Evolutionary conservation across 768 basidiomycete genomes (phyloP), one percentile per base, ranked within the genome.

Genomic region (Hirschioporus abietinus): DNA sequence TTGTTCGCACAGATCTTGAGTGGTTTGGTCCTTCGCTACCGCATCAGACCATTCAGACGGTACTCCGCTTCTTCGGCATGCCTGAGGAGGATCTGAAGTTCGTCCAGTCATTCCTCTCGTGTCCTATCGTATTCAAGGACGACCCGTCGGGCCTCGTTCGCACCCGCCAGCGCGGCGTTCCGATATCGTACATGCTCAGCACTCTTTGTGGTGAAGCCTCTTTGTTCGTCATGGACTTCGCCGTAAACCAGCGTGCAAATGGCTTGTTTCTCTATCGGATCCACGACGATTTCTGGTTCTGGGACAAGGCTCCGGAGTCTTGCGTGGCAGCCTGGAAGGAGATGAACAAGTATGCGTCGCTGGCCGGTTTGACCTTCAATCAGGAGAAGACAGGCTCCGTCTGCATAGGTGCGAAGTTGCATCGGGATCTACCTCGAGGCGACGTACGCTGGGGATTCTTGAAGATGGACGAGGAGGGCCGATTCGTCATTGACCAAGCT

Each of bases 231-330:
- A 81, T 84, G 81, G 82, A 84, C 70, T 81, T 80, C 66, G 81
- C 81, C 8, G 80, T 82, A 66, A 83, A 82, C 63, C 82, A 81
- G 63, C 71, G 70, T 35, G 77, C 81, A 1, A 65, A 77, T 24
- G 81, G 81, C 3, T 68, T 84, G 12, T 80, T 75, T 70, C 75
- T 84, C 18, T 78, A 82, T 63, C 74, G 81, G 63, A 78, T 82
- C 71, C 80, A 83, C 69, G 81, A 83, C 64, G 82, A 84, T 64
- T 70, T 83, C 7, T 83, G 81, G 81, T 68, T 82, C 20, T 81
- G 78, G 78, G 75, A 79, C 62, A 68, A 76, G 0, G 70, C 78
- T 20, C 67, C 75, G 6, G 58, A 66, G 30, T 77, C 76, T 63
- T 78, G 78, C 35, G 77, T 73, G 8, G 64, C 71, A 1, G 82